A percentile compares a stretch with the other conserved stretches of the same genome.
Evolutionary conservation across 805 yeast species (phyloP).

Genomic region (Nakazawaea anatomiae): DNA sequence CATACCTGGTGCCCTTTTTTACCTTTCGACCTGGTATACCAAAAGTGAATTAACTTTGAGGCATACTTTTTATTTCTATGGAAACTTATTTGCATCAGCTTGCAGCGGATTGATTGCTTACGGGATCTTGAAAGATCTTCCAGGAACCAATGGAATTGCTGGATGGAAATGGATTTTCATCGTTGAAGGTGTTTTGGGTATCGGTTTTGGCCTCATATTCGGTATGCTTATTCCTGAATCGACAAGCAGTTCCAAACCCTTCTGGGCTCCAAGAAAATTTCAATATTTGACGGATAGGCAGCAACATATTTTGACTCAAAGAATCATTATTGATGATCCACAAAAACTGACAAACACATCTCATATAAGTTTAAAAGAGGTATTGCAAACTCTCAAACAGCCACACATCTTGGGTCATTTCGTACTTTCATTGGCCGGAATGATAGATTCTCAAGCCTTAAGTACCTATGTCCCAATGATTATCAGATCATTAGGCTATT

Average conservation of each 20-base stretch:
- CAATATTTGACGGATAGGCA: constrained; percentile 16
- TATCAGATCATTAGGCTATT: constrained; percentile 11
- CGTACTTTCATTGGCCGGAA: not conserved
- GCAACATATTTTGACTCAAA: constrained; percentile 9
- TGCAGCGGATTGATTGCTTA: constrained; percentile 26
- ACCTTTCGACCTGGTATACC: constrained; percentile 65
- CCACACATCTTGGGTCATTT: constrained; percentile 5
- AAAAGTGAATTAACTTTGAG: constrained; percentile 43
- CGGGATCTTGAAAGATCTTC: constrained; percentile 42
- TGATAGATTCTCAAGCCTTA: constrained; percentile 10
- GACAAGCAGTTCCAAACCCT: constrained; percentile 12
- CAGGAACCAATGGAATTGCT: constrained; percentile 15
- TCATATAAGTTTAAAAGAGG: constrained; percentile 2
- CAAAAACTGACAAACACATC: constrained; percentile 22
- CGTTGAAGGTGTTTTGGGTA: constrained; percentile 44
- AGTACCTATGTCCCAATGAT: constrained; percentile 12
- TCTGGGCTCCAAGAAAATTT: constrained; percentile 18
- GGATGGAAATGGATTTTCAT: constrained; percentile 69
- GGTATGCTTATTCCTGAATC: constrained; percentile 28
- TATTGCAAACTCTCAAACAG: not conserved
- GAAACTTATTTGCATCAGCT: constrained; percentile 41
- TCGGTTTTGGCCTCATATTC: constrained; percentile 21
- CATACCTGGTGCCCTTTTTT: constrained; percentile 57
- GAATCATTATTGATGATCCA: constrained; percentile 15
- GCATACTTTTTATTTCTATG: constrained; percentile 43